Evolutionary conservation across 2,329 filamentous ascomycete species (phyloP), one percentile per base, ranked within the genome.

Genomic region (Colletotrichum sp.): DNA sequence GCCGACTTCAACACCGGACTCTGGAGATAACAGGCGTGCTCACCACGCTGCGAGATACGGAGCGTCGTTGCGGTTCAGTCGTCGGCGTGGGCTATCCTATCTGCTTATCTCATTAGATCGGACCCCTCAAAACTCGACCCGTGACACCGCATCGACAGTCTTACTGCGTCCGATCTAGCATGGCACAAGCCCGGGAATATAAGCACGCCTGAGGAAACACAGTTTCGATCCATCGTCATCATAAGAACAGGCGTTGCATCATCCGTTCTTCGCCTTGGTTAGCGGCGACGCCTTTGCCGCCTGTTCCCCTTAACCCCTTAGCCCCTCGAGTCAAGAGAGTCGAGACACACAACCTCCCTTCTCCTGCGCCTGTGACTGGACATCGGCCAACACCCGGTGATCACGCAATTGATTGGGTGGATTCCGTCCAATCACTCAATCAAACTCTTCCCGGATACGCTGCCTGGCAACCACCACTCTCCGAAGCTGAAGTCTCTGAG

Each of bases 321-420:
- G 44, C 44, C n/a, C 30, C 36, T 59, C 34, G 36, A 60, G 70
- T 62, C 65, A 39, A 55, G 44, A 65, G 32, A 69, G 64, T 60
- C 65, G n/a, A 59, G 63, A 64, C 30, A 59, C 22, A 13, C 13
- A 60, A 57, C 64, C 30, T 64, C 13, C 18, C 7, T 36, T 26
- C 18, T 15, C 24, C 36, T 52, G 10, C 30, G 48, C 44, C 57
- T 55, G n/a, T 74, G 22, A 66, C 73, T 72, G 63, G n/a, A 10
- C n/a, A 32, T 66, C 74, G 74, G 70, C 74, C 63, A 74, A 69
- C 59, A 73, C 34, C 34, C 70, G 44, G 74, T 60, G 65, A 69
- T 74, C 70, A 75, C 57, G 70, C 74, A 73, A 68, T 69, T 75
- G 70, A 75, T 76, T 76, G 74, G 74, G 71, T 68, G 63, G 63